A percentile compares a stretch with the other conserved stretches of the same genome.
Evolutionary conservation across 208 protist species (phyloP).

Genomic region (Phytomonas sp.): DNA sequence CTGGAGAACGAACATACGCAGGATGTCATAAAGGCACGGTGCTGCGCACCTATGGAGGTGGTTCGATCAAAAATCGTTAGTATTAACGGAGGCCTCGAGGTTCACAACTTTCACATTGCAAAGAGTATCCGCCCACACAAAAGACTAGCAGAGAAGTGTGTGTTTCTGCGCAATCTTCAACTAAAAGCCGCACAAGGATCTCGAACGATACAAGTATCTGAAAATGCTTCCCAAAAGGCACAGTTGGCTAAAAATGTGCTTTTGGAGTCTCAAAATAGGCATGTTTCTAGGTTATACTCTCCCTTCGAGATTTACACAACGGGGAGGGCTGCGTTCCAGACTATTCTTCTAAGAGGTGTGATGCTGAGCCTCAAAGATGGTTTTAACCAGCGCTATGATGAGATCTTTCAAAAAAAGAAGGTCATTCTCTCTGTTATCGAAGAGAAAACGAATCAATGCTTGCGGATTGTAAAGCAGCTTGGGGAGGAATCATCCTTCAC

Average conservation of each 20-base stretch:
- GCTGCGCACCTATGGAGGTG: conserved; percentile 83
- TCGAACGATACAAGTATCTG: not conserved
- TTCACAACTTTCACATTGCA: conserved; percentile 79
- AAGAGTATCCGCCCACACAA: conserved; percentile 22
- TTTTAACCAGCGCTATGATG: conserved; percentile 62
- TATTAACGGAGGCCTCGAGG: conserved; percentile 32
- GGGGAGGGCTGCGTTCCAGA: conserved; percentile 54
- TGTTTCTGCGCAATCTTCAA: conserved; percentile 70
- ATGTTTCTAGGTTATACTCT: conserved; percentile 24
- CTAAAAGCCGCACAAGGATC: conserved; percentile 2
- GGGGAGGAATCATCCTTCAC: conserved; percentile 17
- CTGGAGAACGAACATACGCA: conserved; percentile 75
- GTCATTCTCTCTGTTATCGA: conserved; percentile 41
- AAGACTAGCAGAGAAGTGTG: conserved; percentile 56
- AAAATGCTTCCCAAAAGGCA: not conserved
- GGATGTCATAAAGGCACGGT: conserved; percentile 47
- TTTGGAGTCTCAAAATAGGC: not conserved
- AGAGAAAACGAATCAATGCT: conserved; percentile 71
- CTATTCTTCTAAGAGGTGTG: conserved; percentile 41
- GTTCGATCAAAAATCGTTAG: conserved; percentile 45
- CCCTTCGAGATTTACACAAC: conserved; percentile 58
- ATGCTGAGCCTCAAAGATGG: conserved; percentile 37
- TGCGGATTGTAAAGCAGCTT: conserved; percentile 68
- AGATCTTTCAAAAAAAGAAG: conserved; percentile 52
- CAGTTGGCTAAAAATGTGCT: not conserved